Evolutionary conservation across 108 stramenopile species (phyloP).

Genomic region (Mediolabrus comicus): DNA sequence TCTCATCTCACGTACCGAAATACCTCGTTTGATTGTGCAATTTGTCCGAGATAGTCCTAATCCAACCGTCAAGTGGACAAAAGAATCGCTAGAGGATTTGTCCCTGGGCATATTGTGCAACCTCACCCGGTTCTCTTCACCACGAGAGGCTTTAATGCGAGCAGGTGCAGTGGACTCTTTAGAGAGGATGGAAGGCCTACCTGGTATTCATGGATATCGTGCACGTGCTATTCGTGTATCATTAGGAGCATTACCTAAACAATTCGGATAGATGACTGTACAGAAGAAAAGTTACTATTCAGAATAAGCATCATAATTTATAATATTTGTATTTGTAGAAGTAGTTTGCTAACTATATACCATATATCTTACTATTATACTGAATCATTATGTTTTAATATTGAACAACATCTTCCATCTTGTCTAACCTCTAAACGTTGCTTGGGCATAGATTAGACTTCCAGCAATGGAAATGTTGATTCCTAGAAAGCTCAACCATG

Average conservation of each 20-base stretch:
- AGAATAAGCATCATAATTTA: no score
- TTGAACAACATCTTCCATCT: background rate
- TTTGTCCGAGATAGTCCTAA: slow-evolving; percentile 81
- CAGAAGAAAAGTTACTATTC: no score
- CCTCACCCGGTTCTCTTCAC: slow-evolving; percentile 82
- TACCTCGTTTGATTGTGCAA: slow-evolving; percentile 83
- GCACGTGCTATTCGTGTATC: slow-evolving; percentile 44
- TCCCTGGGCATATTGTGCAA: slow-evolving; percentile 87
- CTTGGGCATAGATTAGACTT: slow-evolving; percentile 43
- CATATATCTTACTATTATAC: background rate
- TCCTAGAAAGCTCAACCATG: slow-evolving; percentile 39
- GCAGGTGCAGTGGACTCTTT: slow-evolving; percentile 87
- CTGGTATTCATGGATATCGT: slow-evolving; percentile 51
- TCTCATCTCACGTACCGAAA: slow-evolving; percentile 83
- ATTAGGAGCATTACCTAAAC: slow-evolving; percentile 36
- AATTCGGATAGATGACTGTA: slow-evolving; percentile 1
- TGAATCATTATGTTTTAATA: background rate
- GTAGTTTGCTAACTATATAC: no score
- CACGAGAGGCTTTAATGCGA: slow-evolving; percentile 73
- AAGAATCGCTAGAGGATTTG: slow-evolving; percentile 89
- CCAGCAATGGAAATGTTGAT: slow-evolving; percentile 47
- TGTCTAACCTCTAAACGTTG: slow-evolving; percentile 34
- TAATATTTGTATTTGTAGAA: no score
- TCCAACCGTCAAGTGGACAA: slow-evolving; percentile 87
- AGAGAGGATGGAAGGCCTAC: slow-evolving; percentile 75